Conservation (phyloP, 768 basidiomycete genomes). For the Chlorophyllum brunneum region DNA sequence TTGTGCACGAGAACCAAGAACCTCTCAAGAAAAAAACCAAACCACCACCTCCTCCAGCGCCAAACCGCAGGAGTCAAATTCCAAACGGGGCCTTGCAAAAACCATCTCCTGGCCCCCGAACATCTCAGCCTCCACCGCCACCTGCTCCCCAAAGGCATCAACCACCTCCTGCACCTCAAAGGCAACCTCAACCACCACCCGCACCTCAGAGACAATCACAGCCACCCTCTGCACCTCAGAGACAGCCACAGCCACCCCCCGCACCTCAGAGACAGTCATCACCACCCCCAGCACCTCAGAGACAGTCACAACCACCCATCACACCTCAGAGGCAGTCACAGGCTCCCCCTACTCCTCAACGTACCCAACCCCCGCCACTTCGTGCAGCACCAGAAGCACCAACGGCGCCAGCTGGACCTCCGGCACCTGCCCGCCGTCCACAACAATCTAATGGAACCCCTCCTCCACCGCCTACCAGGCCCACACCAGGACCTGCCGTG, state of each 20-base stretch:
- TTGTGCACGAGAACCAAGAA: slow-evolving; percentile 51
- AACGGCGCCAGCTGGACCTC: slow-evolving; percentile 29
- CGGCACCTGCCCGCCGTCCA: slow-evolving; percentile 23
- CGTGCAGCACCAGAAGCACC: slow-evolving; percentile 19
- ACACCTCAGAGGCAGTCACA: slow-evolving; percentile 19
- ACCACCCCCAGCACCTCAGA: slow-evolving; percentile 18
- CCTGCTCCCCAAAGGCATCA: slow-evolving; percentile 29
- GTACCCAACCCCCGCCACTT: slow-evolving; percentile 15
- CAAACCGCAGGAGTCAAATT: slow-evolving; percentile 28
- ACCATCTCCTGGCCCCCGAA: slow-evolving; percentile 30
- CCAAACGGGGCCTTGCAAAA: slow-evolving; percentile 29
- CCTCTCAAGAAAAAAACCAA: slow-evolving; percentile 41
- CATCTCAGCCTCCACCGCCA: slow-evolving; percentile 31
- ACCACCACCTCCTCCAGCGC: slow-evolving; percentile 47
- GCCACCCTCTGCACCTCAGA: slow-evolving; percentile 21
- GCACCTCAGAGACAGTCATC: slow-evolving; percentile 16
- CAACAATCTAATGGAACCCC: slow-evolving; percentile 21
- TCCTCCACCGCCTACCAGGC: slow-evolving; percentile 31
- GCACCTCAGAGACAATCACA: slow-evolving; percentile 14
- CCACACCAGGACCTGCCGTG: slow-evolving; percentile 26
- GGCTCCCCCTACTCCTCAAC: slow-evolving; percentile 14
- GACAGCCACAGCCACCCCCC: slow-evolving; percentile 31
- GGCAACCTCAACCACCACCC: slow-evolving; percentile 9
- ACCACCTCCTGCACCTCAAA: slow-evolving; percentile 27
- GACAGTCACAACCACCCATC: slow-evolving; percentile 30